Evolutionary conservation across 345 rosid genomes (phyloP).

Genomic region (Populus nigra): DNA sequence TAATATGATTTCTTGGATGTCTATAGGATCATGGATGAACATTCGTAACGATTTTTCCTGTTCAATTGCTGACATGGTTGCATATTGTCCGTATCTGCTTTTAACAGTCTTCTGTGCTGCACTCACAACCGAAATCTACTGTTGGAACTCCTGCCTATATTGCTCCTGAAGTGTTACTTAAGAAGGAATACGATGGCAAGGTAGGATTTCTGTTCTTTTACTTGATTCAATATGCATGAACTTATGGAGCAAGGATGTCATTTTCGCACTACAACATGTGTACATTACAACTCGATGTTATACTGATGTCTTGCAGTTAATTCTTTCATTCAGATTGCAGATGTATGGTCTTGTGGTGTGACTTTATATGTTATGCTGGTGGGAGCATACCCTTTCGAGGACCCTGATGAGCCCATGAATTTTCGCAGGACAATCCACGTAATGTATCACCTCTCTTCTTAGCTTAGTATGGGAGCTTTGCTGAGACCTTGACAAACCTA

Average conservation of each 20-base stretch:
- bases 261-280: background rate
- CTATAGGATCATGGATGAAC: background rate
- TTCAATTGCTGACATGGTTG: conserved; percentile 6
- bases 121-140: conserved; percentile 94
- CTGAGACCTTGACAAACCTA: conserved; percentile 7
- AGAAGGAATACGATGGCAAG: conserved; percentile 99
- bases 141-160: conserved; percentile 99
- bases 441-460: conserved; percentile 17
- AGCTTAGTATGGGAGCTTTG: background rate
- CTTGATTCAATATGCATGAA: conserved; percentile 1
- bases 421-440: conserved; percentile 91
- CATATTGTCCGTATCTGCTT: conserved; percentile 10
- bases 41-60: background rate
- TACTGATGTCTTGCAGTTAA: conserved; percentile 3
- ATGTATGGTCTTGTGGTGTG: conserved; percentile 99
- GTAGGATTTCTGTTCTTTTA: conserved; percentile 36
- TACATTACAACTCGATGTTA: background rate
- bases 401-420: conserved; percentile 94
- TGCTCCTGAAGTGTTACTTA: conserved; percentile 95
- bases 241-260: background rate
- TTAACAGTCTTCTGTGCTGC: conserved; percentile 84
- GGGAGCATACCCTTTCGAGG: conserved; percentile 99
- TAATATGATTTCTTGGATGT: background rate
- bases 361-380: conserved; percentile 95
- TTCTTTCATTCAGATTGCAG: conserved; percentile 66